Conservation (phyloP, 106 monocot species). For the Dioscorea alata region DNA sequence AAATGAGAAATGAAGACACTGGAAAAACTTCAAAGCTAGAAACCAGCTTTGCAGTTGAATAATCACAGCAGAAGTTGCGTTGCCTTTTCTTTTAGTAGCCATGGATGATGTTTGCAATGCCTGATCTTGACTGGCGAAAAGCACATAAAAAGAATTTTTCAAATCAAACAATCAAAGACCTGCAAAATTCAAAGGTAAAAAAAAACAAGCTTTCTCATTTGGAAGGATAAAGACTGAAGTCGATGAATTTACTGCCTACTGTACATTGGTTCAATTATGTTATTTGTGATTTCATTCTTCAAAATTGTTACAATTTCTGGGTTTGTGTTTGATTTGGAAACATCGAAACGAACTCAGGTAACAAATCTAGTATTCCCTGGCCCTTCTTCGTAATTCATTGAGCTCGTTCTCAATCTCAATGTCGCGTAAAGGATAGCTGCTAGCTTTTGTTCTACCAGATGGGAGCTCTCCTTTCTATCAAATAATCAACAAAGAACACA, state of each 20-base stretch:
- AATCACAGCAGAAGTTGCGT: background rate
- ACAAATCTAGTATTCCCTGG: conserved; percentile 48
- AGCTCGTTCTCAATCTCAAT: conserved; percentile 73
- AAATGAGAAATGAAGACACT: background rate
- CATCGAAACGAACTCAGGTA: background rate
- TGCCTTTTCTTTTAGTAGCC: background rate
- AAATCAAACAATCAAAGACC: background rate
- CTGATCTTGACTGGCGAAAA: background rate
- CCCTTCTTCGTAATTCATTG: conserved; percentile 72
- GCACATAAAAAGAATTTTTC: too few species aligned
- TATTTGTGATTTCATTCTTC: background rate
- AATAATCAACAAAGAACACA: background rate
- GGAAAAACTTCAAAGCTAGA: background rate
- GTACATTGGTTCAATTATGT: too few species aligned
- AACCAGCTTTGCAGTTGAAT: background rate
- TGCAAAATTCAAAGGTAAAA: background rate
- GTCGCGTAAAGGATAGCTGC: conserved; percentile 62
- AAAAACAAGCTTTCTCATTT: too few species aligned
- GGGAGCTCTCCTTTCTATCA: conserved; percentile 93
- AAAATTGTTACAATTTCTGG: background rate
- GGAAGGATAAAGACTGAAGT: too few species aligned
- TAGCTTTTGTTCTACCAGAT: conserved; percentile 61
- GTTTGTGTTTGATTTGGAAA: background rate
- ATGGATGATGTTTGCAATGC: background rate
- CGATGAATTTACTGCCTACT: too few species aligned